A percentile compares a stretch with the other conserved stretches of the same genome.
Evolutionary conservation across 2,329 filamentous ascomycete genomes (phyloP).

Genomic region (Talaromyces islandicus): DNA sequence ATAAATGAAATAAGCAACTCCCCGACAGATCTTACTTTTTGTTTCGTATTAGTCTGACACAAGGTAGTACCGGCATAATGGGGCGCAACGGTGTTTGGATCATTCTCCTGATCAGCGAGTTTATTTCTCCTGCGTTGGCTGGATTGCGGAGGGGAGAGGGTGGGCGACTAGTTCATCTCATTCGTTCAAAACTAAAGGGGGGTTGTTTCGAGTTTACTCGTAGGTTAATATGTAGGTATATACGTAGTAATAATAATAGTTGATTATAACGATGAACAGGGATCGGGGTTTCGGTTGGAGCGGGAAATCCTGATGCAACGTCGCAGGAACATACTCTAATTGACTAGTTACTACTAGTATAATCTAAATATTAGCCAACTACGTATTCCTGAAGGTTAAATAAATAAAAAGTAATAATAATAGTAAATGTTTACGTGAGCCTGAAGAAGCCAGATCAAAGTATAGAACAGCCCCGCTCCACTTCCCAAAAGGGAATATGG

Average conservation of each 20-base stretch:
- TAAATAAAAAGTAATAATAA: too few species aligned
- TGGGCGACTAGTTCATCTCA: too few species aligned
- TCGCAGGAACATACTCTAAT: neutral
- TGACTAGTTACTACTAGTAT: too few species aligned
- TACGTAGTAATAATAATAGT: too few species aligned
- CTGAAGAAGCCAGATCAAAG: neutral
- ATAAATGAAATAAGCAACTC: too few species aligned
- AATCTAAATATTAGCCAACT: too few species aligned
- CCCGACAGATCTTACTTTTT: too few species aligned
- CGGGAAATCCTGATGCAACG: neutral
- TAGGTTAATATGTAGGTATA: too few species aligned
- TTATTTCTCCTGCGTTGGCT: neutral
- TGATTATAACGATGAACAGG: too few species aligned
- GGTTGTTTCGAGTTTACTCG: neutral
- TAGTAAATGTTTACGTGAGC: too few species aligned
- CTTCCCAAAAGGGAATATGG: neutral
- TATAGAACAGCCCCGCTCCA: neutral
- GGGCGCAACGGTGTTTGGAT: too few species aligned
- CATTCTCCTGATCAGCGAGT: neutral
- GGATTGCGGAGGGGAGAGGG: neutral
- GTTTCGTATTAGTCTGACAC: neutral
- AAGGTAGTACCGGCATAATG: neutral
- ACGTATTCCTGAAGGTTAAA: too few species aligned
- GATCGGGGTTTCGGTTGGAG: neutral
- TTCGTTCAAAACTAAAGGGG: neutral